Percentiles rank a stretch among this genome's conserved stretches.
These are phyloP conservation scores for Dianthus caryophyllus DNA, from an alignment of 148 eudicot species.

Conservation along the genomic window DNA sequence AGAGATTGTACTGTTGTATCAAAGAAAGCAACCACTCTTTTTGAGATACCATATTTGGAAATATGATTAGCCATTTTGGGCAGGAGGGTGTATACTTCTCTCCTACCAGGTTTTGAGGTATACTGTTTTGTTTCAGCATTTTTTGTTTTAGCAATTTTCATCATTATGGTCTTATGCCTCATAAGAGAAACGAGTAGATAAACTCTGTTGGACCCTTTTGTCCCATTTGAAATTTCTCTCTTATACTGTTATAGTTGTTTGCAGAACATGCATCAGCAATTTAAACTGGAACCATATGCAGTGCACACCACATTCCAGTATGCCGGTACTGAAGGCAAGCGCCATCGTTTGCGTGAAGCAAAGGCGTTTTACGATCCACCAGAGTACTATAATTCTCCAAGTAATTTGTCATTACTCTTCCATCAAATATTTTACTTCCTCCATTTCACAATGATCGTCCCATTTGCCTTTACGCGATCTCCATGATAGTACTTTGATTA, in stretches of 20 bases:
- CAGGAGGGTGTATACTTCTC: too few species aligned
- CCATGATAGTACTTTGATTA: too few species aligned
- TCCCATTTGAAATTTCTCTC: not conserved
- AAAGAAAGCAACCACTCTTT: too few species aligned
- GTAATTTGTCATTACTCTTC: constrained; percentile 27
- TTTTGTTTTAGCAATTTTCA: not conserved
- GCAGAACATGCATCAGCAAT: constrained; percentile 78
- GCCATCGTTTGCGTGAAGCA: constrained; percentile 89
- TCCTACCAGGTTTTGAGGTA: too few species aligned
- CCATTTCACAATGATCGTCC: not conserved
- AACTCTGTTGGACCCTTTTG: not conserved
- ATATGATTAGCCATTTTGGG: too few species aligned
- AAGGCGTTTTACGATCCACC: constrained; percentile 93
- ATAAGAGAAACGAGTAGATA: not conserved
- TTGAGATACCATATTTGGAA: too few species aligned
- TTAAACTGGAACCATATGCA: constrained; percentile 87
- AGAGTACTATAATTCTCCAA: constrained; percentile 73
- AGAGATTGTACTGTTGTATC: too few species aligned
- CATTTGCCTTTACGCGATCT: too few species aligned
- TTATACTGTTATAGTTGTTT: not conserved
- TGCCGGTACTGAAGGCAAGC: constrained; percentile 93
- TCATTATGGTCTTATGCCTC: not conserved
- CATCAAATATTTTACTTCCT: not conserved
- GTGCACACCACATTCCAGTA: constrained; percentile 94
- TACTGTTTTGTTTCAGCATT: too few species aligned